Evolutionary conservation across 352 stramenopile species (phyloP), one percentile per base, ranked within the genome.

Genomic region (Globisporangium spiculum): DNA sequence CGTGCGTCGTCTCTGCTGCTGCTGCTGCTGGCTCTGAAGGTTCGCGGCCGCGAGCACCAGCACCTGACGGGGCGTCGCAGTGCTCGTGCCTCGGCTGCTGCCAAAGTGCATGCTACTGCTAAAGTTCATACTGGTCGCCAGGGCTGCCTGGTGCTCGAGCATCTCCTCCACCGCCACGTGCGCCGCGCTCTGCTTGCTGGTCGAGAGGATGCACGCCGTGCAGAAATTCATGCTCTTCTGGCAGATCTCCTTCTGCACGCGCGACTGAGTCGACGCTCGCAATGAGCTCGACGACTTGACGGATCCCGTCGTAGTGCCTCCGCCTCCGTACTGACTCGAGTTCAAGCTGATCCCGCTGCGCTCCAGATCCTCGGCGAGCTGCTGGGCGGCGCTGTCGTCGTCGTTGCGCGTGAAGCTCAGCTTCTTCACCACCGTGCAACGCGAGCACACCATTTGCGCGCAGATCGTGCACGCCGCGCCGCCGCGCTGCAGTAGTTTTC

Each of bases 161-260:
- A 87, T 72, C 44, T 85, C 77, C 36, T 84, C 79, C 9, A 81
- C 65, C 1, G 80, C 79, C 32, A 85, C 74, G 59, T 81, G 69
- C 18, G 72, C 68, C 2, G 75, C 74, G 41, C 73, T 79, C 54
- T 80, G 76, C 56, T 81, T 73, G 63, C 73, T 83, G 53, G 77
- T 71, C 14, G 65, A 66, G 48, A 88, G 24, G 24, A 88, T 68
- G 58, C 79, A 88, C 0, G 76, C 74, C 57, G 83, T 61, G 66
- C 79, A 88, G 53, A 88, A 86, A 60, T 75, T 79, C 61, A 86
- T 69, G 10, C 75, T 24, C 63, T 87, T 83, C 65, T 81, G 77
- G 36, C 60, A 73, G 10, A 84, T 80, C 52, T 78, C 69, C 48
- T 68, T 70, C 71, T 50, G 30, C 44, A 71, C 52, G 18, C 52